Evolutionary conservation across 2,329 filamentous ascomycete genomes (phyloP), one percentile per base, ranked within the genome.

Genomic region (Dendryphion nanum): DNA sequence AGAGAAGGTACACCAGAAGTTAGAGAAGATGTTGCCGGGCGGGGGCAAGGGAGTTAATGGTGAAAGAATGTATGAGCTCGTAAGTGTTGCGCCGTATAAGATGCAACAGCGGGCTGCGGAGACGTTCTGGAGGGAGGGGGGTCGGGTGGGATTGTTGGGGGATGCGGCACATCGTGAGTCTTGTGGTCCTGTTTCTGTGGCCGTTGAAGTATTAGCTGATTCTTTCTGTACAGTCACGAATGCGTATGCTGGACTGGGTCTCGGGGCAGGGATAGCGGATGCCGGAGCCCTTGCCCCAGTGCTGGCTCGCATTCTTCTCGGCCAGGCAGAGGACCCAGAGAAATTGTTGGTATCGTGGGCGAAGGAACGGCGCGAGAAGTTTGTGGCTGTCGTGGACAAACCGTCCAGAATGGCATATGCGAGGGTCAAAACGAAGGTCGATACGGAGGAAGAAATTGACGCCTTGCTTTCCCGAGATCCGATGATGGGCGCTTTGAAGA

Each of bases 41-140:
- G 50, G 36, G 6, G 48, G 48, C 1, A 13, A 33, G 18, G 33
- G 13, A 12, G 18, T 16, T 6, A 8, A 28, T 3, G 34, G 42
- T 0, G 30, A 31, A 33, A 42, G 40, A 3, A 38, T 3, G 1
- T 70, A 65, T 33, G 44, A 60, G 13, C 48, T 71, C 2, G 48
- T 60, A 19, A 45, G 61, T 14, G 47, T 66, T 10, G 67, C 67
- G 14, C 59, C 67, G 6, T 71, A 70, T 38, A 66, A 65, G 37
- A 66, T 67, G 17, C 67, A 70, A 42, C 67, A 70, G 44, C 48
- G 64, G 0, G 64, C 61, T 26, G 64, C 57, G 2, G 38, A 53
- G 1, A 52, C 46, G 4, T 54, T 69, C 18, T 58, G 50, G 33
- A 48, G 50, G n/a, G 18, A 29, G 10, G 33, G 33, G 13, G 61